Evolutionary conservation across 2,329 filamentous ascomycete species (phyloP).

Genomic region (Pseudogymnoascus sp.): DNA sequence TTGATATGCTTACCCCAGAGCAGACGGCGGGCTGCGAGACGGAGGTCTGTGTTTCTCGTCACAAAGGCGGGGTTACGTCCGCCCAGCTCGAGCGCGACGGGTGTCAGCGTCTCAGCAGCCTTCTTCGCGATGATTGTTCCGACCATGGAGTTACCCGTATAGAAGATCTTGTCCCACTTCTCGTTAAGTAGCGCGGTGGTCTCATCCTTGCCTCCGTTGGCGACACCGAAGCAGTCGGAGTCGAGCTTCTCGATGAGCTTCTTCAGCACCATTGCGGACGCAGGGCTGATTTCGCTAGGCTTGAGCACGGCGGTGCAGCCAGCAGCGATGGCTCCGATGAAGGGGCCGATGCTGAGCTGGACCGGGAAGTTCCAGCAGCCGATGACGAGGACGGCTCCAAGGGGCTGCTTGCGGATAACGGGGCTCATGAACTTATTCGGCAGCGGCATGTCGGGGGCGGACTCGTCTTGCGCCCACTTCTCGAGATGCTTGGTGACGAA

Average conservation of each 20-base stretch:
- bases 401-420: conserved; percentile 76
- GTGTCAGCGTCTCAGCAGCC: conserved; percentile 81
- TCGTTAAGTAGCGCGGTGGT: conserved; percentile 74
- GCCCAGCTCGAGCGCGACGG: conserved; percentile 82
- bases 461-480: conserved; percentile 78
- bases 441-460: conserved; percentile 60
- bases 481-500: conserved; percentile 71
- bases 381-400: conserved; percentile 78
- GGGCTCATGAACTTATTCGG: conserved; percentile 64
- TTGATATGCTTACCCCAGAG: conserved; percentile 85
- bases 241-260: conserved; percentile 76
- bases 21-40: conserved; percentile 73
- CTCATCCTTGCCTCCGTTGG: conserved; percentile 77
- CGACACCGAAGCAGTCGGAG: conserved; percentile 62
- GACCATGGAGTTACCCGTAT: conserved; percentile 73
- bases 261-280: conserved; percentile 70
- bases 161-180: conserved; percentile 98
- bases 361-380: conserved; percentile 93
- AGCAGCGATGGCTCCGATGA: conserved; percentile 84
- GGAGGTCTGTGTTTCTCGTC: conserved; percentile 72
- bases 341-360: conserved; percentile 67
- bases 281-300: conserved; percentile 75
- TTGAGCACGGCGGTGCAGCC: conserved; percentile 88
- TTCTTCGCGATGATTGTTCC: conserved; percentile 86
- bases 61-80: conserved; percentile 89